Conservation (phyloP, 495 filamentous ascomycete species). For the Darksidea phi region DNA sequence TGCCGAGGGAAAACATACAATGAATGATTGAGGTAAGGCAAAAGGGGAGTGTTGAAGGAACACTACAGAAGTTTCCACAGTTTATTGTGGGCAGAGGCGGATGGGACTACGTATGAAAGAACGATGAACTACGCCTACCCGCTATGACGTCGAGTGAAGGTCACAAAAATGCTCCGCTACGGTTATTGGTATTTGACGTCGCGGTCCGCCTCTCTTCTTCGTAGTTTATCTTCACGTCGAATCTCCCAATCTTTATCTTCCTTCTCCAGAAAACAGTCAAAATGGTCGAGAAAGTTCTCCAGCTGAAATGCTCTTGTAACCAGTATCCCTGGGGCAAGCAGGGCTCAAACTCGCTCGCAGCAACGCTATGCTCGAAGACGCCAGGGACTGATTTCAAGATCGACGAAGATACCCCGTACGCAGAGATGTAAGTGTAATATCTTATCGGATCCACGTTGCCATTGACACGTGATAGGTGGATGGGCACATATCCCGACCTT, state of each 20-base stretch:
- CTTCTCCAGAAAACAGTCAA: conserved; percentile 5
- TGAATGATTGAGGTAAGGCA: no score
- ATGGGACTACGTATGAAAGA: neutral
- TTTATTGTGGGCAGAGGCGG: no score
- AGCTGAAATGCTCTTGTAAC: conserved; percentile 55
- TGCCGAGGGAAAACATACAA: no score
- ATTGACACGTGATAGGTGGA: conserved; percentile 61
- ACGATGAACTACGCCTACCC: neutral
- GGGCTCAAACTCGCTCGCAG: conserved; percentile 63
- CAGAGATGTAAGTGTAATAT: conserved; percentile 41
- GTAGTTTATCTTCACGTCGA: neutral
- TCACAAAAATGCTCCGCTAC: neutral
- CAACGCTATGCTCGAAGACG: conserved; percentile 68
- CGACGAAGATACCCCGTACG: conserved; percentile 73
- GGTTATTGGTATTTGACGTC: neutral
- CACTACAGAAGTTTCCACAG: no score
- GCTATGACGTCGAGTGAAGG: neutral
- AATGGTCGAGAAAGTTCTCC: conserved; percentile 47
- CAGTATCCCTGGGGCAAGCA: conserved; percentile 67
- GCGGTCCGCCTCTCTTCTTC: neutral
- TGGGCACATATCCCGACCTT: conserved; percentile 74
- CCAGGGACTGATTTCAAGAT: conserved; percentile 66
- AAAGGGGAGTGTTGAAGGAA: no score
- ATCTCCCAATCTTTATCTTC: conserved; percentile 8
- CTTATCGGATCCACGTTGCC: no score